A percentile compares a stretch with the other conserved stretches of the same genome.
Evolutionary conservation across 2,329 filamentous ascomycete genomes (phyloP).

Genomic region (Verticillium dahliae): DNA sequence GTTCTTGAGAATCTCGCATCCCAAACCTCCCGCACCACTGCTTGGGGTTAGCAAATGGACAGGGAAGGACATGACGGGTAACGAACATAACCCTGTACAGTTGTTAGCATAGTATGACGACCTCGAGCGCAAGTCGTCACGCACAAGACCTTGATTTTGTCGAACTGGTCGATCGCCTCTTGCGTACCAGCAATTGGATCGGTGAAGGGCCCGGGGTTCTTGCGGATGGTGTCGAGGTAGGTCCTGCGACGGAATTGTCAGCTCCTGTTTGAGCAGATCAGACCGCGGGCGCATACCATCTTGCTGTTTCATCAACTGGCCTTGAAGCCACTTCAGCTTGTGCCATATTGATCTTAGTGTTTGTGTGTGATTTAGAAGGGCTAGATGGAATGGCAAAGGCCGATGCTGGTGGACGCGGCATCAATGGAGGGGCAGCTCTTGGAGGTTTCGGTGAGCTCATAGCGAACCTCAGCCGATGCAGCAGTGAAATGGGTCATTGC

Average conservation of each 20-base stretch:
- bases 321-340: background rate
- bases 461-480: background rate
- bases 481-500: background rate
- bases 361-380: background rate
- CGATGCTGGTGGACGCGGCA: background rate
- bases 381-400: background rate
- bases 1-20: conserved; percentile 96
- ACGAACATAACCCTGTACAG: conserved; percentile 43
- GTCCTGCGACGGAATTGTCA: conserved; percentile 46
- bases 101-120: conserved; percentile 13
- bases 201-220: conserved; percentile 72
- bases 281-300: conserved; percentile 7
- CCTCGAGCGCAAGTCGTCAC: conserved; percentile 19
- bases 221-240: conserved; percentile 76
- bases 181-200: conserved; percentile 52
- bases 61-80: background rate
- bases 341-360: background rate
- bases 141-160: conserved; percentile 70
- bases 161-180: conserved; percentile 49
- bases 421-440: background rate
- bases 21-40: conserved; percentile 87
- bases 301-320: conserved; percentile 6
- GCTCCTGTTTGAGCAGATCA: background rate
- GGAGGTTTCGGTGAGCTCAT: background rate
- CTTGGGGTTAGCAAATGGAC: conserved; percentile 4